A percentile compares a stretch with the other conserved stretches of the same genome.
These are phyloP conservation scores for Stereum hirsutum DNA, from an alignment of 1,284 basidiomycete species.

Conservation along the genomic window DNA sequence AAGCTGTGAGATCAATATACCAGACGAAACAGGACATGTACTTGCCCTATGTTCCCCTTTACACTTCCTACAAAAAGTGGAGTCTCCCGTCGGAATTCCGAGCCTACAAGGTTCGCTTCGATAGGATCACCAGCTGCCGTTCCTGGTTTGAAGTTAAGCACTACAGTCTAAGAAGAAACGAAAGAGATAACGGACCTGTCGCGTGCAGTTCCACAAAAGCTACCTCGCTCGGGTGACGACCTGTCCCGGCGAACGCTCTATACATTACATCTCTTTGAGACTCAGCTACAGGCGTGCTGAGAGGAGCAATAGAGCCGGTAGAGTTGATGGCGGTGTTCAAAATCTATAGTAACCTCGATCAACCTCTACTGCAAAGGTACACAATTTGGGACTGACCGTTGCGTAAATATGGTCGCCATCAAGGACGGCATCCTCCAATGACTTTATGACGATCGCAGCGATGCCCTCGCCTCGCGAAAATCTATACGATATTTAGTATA, in stretches of 20 bases:
- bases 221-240: constrained; percentile 25
- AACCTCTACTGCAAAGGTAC: too few relatives aligned
- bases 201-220: constrained; percentile 41
- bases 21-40: background rate
- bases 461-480: constrained; percentile 18
- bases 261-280: constrained; percentile 27
- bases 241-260: constrained; percentile 20
- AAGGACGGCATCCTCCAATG: constrained; percentile 15
- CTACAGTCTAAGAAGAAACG: constrained; percentile 1
- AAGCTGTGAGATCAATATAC: constrained; percentile 2
- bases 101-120: constrained; percentile 39
- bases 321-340: constrained; percentile 30
- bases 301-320: constrained; percentile 25
- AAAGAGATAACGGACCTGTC: too few relatives aligned
- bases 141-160: constrained; percentile 14
- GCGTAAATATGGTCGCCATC: constrained; percentile 21
- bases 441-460: constrained; percentile 18
- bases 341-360: too few relatives aligned
- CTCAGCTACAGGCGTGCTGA: constrained; percentile 26
- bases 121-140: constrained; percentile 40
- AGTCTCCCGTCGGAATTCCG: constrained; percentile 20
- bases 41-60: constrained; percentile 38
- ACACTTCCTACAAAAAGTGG: constrained; percentile 32
- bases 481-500: constrained; percentile 6
- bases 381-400: too few relatives aligned